Percentiles rank a stretch among this genome's conserved stretches.
Conservation (phyloP, 108 stramenopile genomes). For the Pseudonitzschia multistriata region DNA sequence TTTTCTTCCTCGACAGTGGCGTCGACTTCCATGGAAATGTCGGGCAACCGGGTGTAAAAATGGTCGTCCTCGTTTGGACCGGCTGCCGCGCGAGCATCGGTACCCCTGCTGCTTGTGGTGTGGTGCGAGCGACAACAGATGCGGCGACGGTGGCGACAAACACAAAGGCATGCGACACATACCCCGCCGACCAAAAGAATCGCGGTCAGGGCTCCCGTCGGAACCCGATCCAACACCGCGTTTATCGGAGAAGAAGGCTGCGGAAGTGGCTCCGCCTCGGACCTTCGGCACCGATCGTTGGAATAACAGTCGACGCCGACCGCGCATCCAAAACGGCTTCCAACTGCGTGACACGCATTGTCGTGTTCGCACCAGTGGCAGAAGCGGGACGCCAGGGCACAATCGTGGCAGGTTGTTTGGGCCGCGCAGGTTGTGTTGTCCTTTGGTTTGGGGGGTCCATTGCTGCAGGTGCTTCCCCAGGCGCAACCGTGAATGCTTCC, state of each 20-base stretch:
- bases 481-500: slow-evolving; percentile 53
- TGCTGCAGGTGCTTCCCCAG: slow-evolving; percentile 36
- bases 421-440: slow-evolving; percentile 50
- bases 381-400: slow-evolving; percentile 45
- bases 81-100: slow-evolving; percentile 5
- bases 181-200: slow-evolving; percentile 40
- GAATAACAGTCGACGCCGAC: slow-evolving; percentile 84
- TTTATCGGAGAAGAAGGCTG: slow-evolving; percentile 25
- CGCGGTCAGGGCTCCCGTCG: slow-evolving; percentile 27
- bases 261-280: slow-evolving; percentile 54
- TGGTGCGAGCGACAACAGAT: slow-evolving; percentile 64
- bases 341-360: slow-evolving; percentile 80
- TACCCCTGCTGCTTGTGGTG: too few relatives aligned
- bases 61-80: slow-evolving; percentile 17
- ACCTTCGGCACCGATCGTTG: slow-evolving; percentile 75
- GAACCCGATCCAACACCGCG: slow-evolving; percentile 27
- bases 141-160: slow-evolving; percentile 45
- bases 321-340: slow-evolving; percentile 77
- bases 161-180: slow-evolving; percentile 52
- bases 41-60: slow-evolving; percentile 14
- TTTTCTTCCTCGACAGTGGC: slow-evolving; percentile 24
- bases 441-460: slow-evolving; percentile 7
- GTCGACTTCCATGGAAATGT: slow-evolving; percentile 18
- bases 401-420: slow-evolving; percentile 63
- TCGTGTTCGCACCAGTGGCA: slow-evolving; percentile 87